Conservation (phyloP, 192 early-diverging fungal genomes). For the Coemansia sp. region DNA sequence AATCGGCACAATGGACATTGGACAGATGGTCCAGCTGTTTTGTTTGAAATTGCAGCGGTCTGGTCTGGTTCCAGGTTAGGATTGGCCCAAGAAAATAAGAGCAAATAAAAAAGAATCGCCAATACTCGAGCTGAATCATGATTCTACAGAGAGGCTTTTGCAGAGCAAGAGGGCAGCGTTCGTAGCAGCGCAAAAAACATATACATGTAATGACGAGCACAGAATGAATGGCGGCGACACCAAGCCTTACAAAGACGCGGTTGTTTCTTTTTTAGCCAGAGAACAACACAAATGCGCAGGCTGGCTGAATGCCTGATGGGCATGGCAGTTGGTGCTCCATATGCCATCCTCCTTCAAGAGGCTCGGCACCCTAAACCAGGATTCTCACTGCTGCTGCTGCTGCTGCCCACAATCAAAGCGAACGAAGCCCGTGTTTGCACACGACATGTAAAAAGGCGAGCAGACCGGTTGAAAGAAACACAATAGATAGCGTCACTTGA, state of each 20-base stretch:
- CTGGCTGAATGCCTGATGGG: not conserved
- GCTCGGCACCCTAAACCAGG: not conserved
- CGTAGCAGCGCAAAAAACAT: not conserved
- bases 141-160: not conserved
- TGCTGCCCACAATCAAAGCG: not conserved
- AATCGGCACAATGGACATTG: not conserved
- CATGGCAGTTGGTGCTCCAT: not conserved
- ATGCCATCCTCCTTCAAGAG: not conserved
- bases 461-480: not conserved
- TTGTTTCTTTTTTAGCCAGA: not conserved
- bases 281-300: not conserved
- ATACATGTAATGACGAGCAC: not conserved
- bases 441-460: not conserved
- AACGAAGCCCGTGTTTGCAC: not conserved
- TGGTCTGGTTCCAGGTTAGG: not conserved
- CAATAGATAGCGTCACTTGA: not conserved
- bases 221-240: not conserved
- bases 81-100: not conserved
- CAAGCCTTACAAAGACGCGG: not conserved
- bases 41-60: not conserved
- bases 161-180: not conserved
- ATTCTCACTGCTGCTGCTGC: too few species aligned
- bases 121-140: not conserved
- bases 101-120: not conserved
- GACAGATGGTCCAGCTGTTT: not conserved